Conservation (phyloP, 1,284 basidiomycete genomes). For the Moesziomyces sp. region DNA sequence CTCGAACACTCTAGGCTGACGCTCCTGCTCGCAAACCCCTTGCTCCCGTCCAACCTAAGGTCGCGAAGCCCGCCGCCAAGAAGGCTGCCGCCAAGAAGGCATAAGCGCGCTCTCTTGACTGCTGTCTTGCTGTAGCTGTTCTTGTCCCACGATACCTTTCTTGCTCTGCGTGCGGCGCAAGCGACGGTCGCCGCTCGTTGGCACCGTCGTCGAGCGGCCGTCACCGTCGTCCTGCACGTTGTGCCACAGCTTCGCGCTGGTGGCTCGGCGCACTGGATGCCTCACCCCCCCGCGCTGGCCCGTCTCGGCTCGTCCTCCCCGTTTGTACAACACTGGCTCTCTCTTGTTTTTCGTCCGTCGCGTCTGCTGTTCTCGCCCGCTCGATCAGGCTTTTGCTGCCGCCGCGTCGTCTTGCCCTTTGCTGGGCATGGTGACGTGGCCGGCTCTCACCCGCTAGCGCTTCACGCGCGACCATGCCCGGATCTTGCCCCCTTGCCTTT, state of each 20-base stretch:
- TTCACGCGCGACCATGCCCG: conserved; percentile 5
- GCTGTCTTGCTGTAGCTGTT: conserved; percentile 15
- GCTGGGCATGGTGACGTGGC: neutral
- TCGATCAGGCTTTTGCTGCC: conserved; percentile 3
- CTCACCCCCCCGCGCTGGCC: conserved; percentile 15
- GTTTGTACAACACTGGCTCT: conserved; percentile 48
- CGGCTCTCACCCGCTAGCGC: conserved; percentile 9
- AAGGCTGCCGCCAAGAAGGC: conserved; percentile 61
- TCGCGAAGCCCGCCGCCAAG: conserved; percentile 66
- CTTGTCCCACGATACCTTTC: conserved; percentile 37
- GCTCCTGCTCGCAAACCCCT: conserved; percentile 48
- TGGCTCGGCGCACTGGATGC: conserved; percentile 5
- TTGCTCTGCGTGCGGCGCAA: conserved; percentile 18
- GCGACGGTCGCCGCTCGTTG: too few species aligned
- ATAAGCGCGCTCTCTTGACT: conserved; percentile 20
- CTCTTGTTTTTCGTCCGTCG: conserved; percentile 25
- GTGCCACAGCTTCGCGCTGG: neutral
- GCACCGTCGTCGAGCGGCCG: neutral
- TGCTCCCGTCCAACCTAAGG: conserved; percentile 50
- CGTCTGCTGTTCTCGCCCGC: conserved; percentile 26
- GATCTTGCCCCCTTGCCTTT: conserved; percentile 4
- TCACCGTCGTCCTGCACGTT: conserved; percentile 10
- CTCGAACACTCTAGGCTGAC: conserved; percentile 36
- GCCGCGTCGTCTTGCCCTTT: neutral
- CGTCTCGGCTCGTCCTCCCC: conserved; percentile 17